Evolutionary conservation across 2,329 filamentous ascomycete species (phyloP), one percentile per base, ranked within the genome.

Genomic region (Colletotrichum sp.): DNA sequence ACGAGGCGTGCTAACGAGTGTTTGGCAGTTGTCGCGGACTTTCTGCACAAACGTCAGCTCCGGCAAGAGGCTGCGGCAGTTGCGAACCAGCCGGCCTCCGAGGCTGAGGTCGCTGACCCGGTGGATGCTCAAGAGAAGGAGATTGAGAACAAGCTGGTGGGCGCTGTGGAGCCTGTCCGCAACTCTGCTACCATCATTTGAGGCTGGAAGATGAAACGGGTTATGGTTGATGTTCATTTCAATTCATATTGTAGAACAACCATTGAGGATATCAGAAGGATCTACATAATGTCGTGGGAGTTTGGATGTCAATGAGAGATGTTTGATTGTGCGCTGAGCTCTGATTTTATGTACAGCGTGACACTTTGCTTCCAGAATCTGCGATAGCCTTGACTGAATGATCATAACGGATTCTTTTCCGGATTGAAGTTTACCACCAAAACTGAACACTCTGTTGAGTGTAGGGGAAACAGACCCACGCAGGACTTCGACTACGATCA

Each of bases 121-220:
- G 30, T 7, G 2, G 5, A 39, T 0, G 13, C 15, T 10, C 28
- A 10, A 30, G 65, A 73, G 6, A 57, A 63, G 13, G 39, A 73
- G 39, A 39, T 55, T 21, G 55, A 69, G 8, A 36, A n/a, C 0
- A 73, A 21, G 18, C 24, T 69, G 15, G 21, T 57, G 5, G 71
- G 36, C 4, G 71, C 18, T 8, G 26, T 69, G 3, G 71, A 73
- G 6, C 65, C 57, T 8, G 65, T 63, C 3, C 39, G 13, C 4
- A 73, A 63, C 71, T 73, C 57, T 55, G 49, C 65, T 6, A 57
- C 28, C 6, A 73, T 73, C 5, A 69, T 73, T 16, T 73, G 24
- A 59, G 3, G 24, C 10, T 18, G 1, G 8, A 59, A 0, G 3
- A 12, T 9, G 44, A 24, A 0, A 0, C 9, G 12, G 10, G 8